A percentile compares a stretch with the other conserved stretches of the same genome.
These are phyloP conservation scores for Tillandsia leiboldiana DNA, from an alignment of 176 grass and related monocot genomes.

Conservation along the genomic window DNA sequence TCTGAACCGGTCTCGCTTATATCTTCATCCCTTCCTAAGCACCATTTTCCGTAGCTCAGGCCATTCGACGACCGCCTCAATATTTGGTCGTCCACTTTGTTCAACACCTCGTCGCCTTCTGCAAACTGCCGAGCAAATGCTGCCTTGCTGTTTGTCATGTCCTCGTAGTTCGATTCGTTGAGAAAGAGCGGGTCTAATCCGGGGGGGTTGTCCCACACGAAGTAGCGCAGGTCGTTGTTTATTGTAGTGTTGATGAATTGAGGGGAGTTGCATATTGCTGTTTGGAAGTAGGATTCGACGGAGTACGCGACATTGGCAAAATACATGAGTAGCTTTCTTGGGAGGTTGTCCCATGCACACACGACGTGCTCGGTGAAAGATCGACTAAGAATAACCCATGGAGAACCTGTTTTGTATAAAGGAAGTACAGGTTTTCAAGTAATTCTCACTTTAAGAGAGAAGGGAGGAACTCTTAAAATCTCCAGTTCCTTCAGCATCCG, in stretches of 20 bases:
- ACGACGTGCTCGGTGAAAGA: conserved; percentile 60
- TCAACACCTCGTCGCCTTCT: conserved; percentile 39
- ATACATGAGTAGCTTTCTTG: conserved; percentile 66
- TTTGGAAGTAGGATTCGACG: conserved; percentile 80
- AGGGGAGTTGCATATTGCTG: conserved; percentile 55
- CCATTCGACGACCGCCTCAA: conserved; percentile 19
- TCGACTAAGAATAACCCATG: conserved; percentile 70
- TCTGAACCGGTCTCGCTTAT: no score
- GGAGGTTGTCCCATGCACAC: conserved; percentile 52
- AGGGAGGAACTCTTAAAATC: no score
- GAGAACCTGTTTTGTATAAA: conserved; percentile 45
- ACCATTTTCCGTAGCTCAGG: conserved; percentile 13
- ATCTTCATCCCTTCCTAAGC: conserved; percentile 3
- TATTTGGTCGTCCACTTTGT: conserved; percentile 42
- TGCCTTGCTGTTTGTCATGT: conserved; percentile 41
- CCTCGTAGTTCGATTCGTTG: conserved; percentile 29
- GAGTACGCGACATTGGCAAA: conserved; percentile 49
- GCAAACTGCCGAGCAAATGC: conserved; percentile 61
- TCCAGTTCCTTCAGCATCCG: no score
- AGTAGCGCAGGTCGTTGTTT: conserved; percentile 42
- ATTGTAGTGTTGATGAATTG: conserved; percentile 48
- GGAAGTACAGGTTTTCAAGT: background rate
- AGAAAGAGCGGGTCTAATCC: conserved; percentile 50
- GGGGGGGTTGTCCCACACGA: conserved; percentile 65
- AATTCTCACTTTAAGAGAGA: background rate